These are phyloP conservation scores for Boletus bicolor DNA, from an alignment of 768 basidiomycete genomes.

Conservation along the genomic window DNA sequence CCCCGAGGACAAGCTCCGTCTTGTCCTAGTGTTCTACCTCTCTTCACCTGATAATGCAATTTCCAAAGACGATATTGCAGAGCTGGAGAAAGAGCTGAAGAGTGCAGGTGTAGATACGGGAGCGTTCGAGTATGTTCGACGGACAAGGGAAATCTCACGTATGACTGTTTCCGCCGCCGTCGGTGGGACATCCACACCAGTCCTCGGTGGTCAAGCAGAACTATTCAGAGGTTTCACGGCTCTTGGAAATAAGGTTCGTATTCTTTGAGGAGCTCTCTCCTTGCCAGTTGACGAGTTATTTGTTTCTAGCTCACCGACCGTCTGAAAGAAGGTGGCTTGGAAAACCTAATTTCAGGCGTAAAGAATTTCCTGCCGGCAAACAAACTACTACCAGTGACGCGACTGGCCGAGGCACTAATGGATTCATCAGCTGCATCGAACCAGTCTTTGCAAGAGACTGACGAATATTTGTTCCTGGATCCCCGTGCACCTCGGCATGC, in stretches of 20 bases:
- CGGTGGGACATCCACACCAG: slow-evolving; percentile 63
- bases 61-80: slow-evolving; percentile 82
- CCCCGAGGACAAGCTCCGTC: slow-evolving; percentile 83
- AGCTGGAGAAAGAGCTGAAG: slow-evolving; percentile 85
- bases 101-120: slow-evolving; percentile 73
- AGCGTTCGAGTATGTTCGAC: slow-evolving; percentile 91
- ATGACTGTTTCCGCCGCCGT: slow-evolving; percentile 77
- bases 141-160: slow-evolving; percentile 84
- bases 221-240: slow-evolving; percentile 93
- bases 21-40: slow-evolving; percentile 94
- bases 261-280: not conserved
- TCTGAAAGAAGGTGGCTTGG: slow-evolving; percentile 92
- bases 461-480: slow-evolving; percentile 93
- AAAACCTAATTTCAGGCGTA: slow-evolving; percentile 95
- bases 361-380: slow-evolving; percentile 96
- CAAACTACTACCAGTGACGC: slow-evolving; percentile 88
- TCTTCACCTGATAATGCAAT: slow-evolving; percentile 78
- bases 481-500: slow-evolving; percentile 71
- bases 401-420: slow-evolving; percentile 95
- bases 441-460: slow-evolving; percentile 92
- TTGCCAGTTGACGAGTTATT: not conserved
- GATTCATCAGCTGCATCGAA: slow-evolving; percentile 93
- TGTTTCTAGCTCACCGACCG: slow-evolving; percentile 77
- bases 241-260: slow-evolving; percentile 77
- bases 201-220: slow-evolving; percentile 73